Base-by-base conservation (phyloP, 2,329 filamentous ascomycete species). In the Zymoseptoria tritici region DNA sequence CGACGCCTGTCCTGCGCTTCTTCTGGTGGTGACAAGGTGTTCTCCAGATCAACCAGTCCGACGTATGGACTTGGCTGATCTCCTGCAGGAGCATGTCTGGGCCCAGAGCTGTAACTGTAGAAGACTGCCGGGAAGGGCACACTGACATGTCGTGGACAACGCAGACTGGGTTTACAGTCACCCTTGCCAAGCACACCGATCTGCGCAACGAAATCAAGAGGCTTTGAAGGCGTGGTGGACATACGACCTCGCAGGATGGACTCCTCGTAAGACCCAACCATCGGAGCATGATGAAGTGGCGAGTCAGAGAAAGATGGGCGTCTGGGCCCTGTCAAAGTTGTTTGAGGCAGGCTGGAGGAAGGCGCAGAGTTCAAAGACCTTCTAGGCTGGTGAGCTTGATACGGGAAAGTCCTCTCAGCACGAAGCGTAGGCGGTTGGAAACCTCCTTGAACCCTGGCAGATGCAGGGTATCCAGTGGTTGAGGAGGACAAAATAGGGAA, bases 261-360 rank as follows among this genome's bases (percentile, higher is more conserved):
- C 76, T 99, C 94, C 75, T 99, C 94, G 67, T 97, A 99, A 1
- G 93, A 97, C 2, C 94, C 94, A 2, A 97, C 93, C 89, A 99
- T 95, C 3, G 92, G 92, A 8, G 93, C 92, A 74, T 95, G 91
- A 59, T 93, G 89, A 26, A 94, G 78, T 3, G 90, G 87, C 2
- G 90, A 91, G 52, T 96, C 92, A 21, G 87, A 85, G 52, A 90
- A 79, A 0, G 92, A 97, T 0, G 87, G 86, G 51, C 91, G 81
- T 16, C 80, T 73, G 2, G 84, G 78, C 3, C 81, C 79, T 8
- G 82, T 69, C 52, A 81, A 66, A 1, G 78, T 77, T 16, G 76
- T 74, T 58, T 77, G 76, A 4, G 78, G 77, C 29, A 72, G 73
- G 13, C 74, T 78, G 42, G 72, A 71, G 2, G 83, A 80, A 0